A percentile compares a stretch with the other conserved stretches of the same genome.
Conservation (phyloP, 495 filamentous ascomycete genomes). For the Podospora pseudocomata region DNA sequence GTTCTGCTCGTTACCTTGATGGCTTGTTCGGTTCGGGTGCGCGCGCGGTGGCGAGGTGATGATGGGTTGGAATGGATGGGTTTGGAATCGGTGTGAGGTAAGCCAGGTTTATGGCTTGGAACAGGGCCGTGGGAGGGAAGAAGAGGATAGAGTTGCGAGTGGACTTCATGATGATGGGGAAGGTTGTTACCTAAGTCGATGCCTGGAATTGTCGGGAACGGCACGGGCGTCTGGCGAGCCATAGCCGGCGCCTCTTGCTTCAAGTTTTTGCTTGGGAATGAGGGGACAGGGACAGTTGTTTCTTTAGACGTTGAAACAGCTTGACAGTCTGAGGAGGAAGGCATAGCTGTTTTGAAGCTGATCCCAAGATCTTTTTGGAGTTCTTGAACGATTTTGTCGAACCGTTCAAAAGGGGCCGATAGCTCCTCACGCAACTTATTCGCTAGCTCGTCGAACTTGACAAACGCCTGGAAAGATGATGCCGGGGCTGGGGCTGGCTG, state of each 20-base stretch:
- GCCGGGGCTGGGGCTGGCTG: neutral
- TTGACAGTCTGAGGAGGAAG: neutral
- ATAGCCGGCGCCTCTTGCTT: neutral
- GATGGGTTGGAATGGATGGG: neutral
- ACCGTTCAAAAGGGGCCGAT: neutral
- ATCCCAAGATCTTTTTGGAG: neutral
- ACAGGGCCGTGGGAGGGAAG: too few species aligned
- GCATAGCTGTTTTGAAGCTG: neutral
- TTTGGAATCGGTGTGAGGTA: neutral
- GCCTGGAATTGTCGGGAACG: neutral
- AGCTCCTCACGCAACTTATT: neutral
- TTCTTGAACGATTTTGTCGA: neutral
- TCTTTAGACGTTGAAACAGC: neutral
- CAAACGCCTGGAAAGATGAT: conserved; percentile 8
- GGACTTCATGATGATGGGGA: neutral
- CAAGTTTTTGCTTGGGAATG: neutral
- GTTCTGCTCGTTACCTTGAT: conserved; percentile 20
- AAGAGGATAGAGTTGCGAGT: neutral
- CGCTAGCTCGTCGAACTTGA: neutral
- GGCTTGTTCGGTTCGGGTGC: conserved; percentile 9
- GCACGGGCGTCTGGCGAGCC: neutral
- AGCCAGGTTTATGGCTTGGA: too few species aligned
- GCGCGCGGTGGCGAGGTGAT: neutral
- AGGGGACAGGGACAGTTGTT: neutral
- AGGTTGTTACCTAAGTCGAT: neutral